Evolutionary conservation across 257 asterid genomes (phyloP), one percentile per base, ranked within the genome.

Genomic region (Gentiana dahurica): DNA sequence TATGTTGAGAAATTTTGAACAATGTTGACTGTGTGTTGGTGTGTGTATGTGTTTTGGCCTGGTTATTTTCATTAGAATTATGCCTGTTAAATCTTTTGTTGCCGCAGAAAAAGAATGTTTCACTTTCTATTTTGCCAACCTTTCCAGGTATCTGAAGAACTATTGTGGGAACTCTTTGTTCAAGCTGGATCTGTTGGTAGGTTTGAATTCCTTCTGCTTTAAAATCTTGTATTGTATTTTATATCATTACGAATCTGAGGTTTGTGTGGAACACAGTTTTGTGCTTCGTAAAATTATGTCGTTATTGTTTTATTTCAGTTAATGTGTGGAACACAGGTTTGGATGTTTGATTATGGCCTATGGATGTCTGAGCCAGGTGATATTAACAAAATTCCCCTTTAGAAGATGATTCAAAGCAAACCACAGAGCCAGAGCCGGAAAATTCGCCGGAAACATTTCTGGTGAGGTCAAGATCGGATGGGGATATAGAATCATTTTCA

Each of bases 131-230:
- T 45, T 35, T 68, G 51, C 38, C 49, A 4, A 15, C 36, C 46
- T 64, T 59, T 64, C 58, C 80, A 89, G 97, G 86, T 84, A 15
- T 59, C 94, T 57, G 98, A 90, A 71, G 98, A 87, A 79, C 71
- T 86, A 59, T 68, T 90, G 6, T 90, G 98, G 95, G 98, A 87
- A 76, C 65, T 90, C 64, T 84, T 90, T 70, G 96, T 90, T 68
- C 98, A 87, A 78, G 98, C 96, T 24, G 96, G 98, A 45, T 94
- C 98, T 35, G 96, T 90, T 59, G 96, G 98, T 90, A 75, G 6
- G 84, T 69, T 63, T 44, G 52, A 49, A 41, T 41, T 41, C 46
- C 6, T 41, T 5, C 9, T 41, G 46, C 9, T 41, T 5, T 41
- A 5, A 41, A 10, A 41, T 2, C 46, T 41, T 41, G 9, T 41